These are phyloP conservation scores for Beauveria pseudobassiana DNA, from an alignment of 2,329 filamentous ascomycete species.

Conservation along the genomic window DNA sequence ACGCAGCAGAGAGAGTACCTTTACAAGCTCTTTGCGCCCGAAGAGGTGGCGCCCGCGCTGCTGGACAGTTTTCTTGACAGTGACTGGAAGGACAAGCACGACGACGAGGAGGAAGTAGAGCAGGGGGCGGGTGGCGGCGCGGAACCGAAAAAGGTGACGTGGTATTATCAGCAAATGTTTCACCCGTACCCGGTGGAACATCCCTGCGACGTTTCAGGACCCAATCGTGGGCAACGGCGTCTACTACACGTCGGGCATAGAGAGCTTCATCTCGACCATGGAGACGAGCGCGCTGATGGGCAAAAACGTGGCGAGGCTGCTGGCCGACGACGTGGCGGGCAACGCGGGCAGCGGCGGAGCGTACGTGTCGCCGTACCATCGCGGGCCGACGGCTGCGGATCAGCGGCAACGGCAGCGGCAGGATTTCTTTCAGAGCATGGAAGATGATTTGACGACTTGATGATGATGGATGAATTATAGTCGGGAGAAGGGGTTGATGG, in stretches of 20 bases:
- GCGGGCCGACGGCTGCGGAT: background rate
- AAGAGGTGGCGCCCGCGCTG: constrained; percentile 44
- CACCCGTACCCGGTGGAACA: constrained; percentile 77
- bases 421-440: constrained; percentile 14
- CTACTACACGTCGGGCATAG: constrained; percentile 71
- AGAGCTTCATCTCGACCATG: constrained; percentile 95
- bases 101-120: constrained; percentile 28
- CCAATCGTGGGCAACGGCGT: constrained; percentile 58
- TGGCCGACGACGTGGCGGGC: constrained; percentile 51
- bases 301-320: constrained; percentile 68
- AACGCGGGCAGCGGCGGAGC: constrained; percentile 14
- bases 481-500: too few species aligned
- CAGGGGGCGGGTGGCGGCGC: constrained; percentile 15
- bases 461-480: constrained; percentile 16
- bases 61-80: constrained; percentile 45
- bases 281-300: constrained; percentile 92
- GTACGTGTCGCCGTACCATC: constrained; percentile 1
- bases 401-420: background rate
- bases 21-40: constrained; percentile 60
- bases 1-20: constrained; percentile 47
- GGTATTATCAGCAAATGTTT: constrained; percentile 73
- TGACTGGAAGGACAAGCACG: constrained; percentile 36
- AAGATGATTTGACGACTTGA: constrained; percentile 7
- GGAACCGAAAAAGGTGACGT: constrained; percentile 45
- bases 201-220: constrained; percentile 86